Evolutionary conservation across 1,139 yeast species (phyloP).

Genomic region (Blastobotrys proliferans): DNA sequence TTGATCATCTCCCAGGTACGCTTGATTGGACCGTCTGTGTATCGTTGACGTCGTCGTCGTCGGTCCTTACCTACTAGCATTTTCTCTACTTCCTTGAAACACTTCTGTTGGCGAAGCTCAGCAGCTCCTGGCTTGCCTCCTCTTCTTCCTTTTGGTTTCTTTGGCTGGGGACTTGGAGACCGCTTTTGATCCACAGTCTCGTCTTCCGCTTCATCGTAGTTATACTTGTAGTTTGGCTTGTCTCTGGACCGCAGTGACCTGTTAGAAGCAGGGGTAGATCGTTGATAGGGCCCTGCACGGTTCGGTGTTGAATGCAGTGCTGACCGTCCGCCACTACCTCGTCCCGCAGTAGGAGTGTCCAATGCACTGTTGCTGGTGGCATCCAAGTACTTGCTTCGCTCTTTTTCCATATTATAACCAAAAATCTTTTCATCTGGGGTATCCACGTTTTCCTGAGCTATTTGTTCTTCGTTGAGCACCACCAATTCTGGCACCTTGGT

Average conservation of each 20-base stretch:
- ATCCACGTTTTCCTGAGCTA: conserved; percentile 56
- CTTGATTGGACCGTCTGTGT: conserved; percentile 25
- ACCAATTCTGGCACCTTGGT: conserved; percentile 44
- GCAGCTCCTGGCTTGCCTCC: conserved; percentile 16
- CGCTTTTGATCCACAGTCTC: conserved; percentile 1
- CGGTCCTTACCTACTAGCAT: conserved; percentile 25
- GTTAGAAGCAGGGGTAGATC: conserved; percentile 4
- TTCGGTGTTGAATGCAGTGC: background rate
- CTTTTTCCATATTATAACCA: conserved; percentile 63
- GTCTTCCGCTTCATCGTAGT: background rate
- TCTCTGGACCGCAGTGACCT: conserved; percentile 10
- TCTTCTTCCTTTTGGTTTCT: conserved; percentile 18
- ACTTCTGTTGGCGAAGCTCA: conserved; percentile 15
- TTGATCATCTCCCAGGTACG: conserved; percentile 31
- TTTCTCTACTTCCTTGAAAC: conserved; percentile 24
- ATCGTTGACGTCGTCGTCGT: conserved; percentile 23
- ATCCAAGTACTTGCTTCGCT: conserved; percentile 54
- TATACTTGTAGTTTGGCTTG: background rate
- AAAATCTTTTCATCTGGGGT: conserved; percentile 65
- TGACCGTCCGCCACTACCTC: background rate
- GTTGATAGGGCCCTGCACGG: conserved; percentile 4
- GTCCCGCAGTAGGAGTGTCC: background rate
- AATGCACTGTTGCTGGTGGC: conserved; percentile 13
- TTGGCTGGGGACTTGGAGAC: background rate
- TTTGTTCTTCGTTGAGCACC: conserved; percentile 41